A percentile compares a stretch with the other conserved stretches of the same genome.
Evolutionary conservation across 2,329 filamentous ascomycete genomes (phyloP).

Genomic region (Onygena corvina): DNA sequence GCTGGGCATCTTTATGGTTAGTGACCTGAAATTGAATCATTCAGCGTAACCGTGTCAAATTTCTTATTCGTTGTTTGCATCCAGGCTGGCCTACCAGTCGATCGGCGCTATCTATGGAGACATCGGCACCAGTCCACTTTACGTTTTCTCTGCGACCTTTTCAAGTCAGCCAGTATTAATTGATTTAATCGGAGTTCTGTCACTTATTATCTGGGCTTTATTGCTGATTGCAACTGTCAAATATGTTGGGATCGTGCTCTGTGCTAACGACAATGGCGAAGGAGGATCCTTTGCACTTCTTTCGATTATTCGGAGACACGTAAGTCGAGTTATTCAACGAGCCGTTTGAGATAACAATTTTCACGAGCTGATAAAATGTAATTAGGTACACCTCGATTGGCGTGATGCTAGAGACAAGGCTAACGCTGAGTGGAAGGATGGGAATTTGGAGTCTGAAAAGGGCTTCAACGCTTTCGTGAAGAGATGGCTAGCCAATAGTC

Average conservation of each 20-base stretch:
- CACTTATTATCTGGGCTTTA: constrained; percentile 45
- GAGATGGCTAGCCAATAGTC: constrained; percentile 38
- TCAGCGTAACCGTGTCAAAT: not conserved
- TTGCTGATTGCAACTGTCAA: constrained; percentile 48
- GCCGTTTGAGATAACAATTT: too few species aligned
- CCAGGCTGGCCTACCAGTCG: constrained; percentile 43
- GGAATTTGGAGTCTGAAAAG: constrained; percentile 31
- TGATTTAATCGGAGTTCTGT: constrained; percentile 43
- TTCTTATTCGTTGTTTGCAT: not conserved
- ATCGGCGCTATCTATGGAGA: constrained; percentile 50
- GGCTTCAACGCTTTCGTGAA: constrained; percentile 34
- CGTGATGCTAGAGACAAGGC: constrained; percentile 38
- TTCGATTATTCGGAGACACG: constrained; percentile 42
- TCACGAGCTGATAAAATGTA: too few species aligned
- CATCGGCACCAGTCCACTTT: constrained; percentile 47
- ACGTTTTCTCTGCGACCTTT: constrained; percentile 47
- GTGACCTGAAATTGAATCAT: not conserved
- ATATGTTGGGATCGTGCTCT: constrained; percentile 43
- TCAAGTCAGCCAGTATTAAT: constrained; percentile 31
- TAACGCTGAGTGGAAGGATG: constrained; percentile 39
- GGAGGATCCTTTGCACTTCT: constrained; percentile 47
- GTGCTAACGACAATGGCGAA: constrained; percentile 46
- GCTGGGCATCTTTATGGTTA: constrained; percentile 15
- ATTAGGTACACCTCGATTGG: constrained; percentile 40
- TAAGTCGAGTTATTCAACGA: constrained; percentile 18